Base-by-base conservation (phyloP, 2,329 filamentous ascomycete species). In the Paramyrothecium roridum region DNA sequence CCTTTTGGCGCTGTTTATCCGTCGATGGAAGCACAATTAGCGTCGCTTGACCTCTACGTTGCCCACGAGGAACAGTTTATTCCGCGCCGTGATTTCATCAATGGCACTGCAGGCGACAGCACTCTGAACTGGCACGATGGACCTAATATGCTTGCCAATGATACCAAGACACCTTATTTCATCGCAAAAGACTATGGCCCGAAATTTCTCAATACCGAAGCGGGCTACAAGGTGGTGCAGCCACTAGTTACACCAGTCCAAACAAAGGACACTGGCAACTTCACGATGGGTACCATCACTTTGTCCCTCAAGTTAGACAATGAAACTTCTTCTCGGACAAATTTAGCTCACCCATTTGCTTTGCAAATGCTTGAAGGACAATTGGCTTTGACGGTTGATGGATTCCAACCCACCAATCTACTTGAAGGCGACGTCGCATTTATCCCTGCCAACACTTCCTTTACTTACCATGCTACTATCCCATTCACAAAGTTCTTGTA, bases 341-440 rank as follows among this genome's bases (percentile, higher is more conserved):
- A 34, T 17, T 53, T 60, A 51, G 52, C 55, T 1, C 49, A 61
- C 45, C 60, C 60, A 40, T 58, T 64, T 33, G 63, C 60, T 16
- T 56, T 68, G 45, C 65, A 66, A 58, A 55, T 68, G 49, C 62
- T 65, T 52, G 64, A 67, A 48, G 63, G 65, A 2, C 59, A 63
- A 52, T 60, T 66, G 17, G 56, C 53, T 3, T 55, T 67, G 12
- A 26, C 48, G 2, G 53, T 68, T 11, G 53, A 58, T 2, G 64
- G 65, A 19, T 65, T 65, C 57, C 56, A 62, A 21, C 52, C 50
- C 33, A 58, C 57, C 7, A 56, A 55, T 10, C 54, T 68, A 19
- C 57, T 65, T 30, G 58, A 62, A 19, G 64, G 66, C n/a, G 64
- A 67, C 26, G 63, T 68, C 13, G 58, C 62, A 11, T 68, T 68